Base-by-base conservation (phyloP, 352 stramenopile genomes). In the Aphanomyces invadans region DNA sequence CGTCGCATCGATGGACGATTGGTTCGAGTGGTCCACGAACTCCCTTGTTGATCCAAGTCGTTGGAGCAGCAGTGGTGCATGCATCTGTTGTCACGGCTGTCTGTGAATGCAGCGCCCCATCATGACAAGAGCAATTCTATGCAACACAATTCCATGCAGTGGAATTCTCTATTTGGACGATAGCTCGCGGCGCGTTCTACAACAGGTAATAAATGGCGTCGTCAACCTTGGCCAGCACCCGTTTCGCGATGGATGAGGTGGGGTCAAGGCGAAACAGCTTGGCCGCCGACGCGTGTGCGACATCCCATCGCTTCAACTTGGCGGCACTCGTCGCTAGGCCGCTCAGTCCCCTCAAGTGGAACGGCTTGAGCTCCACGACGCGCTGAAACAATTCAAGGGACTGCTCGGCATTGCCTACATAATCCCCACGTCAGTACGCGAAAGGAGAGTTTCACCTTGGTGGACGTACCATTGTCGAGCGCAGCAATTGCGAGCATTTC, bases 251-350 rank as follows among this genome's bases (percentile, higher is more conserved):
- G 15, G 42, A 9, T 23, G 60, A 67, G 11, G 74, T 72, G 17
- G 86, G 86, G 51, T 92, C 82, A 3, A 92, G 55, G 2, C 76
- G 62, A 52, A 84, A 68, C 25, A 94, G 64, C 36, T 81, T 72
- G 17, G 86, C 68, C 0, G 80, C 83, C 0, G 83, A 74, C 4
- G 63, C 66, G 38, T 94, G 81, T 0, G 74, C 83, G 33, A 88
- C 33, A 7, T 73, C 75, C 83, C 83, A 92, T 59, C 74, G 76
- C 36, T 77, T 73, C 9, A 91, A 76, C 44, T 81, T 80, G 25
- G 78, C 85, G 3, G 83, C 86, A 32, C 86, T 91, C 2, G 81
- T 89, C 11, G 80, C 86, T 9, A 94, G 73, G 25, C 86, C 86
- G 3, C 80, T 71, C n/a, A 92, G 70, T 19, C 83, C 86, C 17